Evolutionary conservation across 2,329 filamentous ascomycete species (phyloP).

Genomic region (Arthrobotrys iridis): DNA sequence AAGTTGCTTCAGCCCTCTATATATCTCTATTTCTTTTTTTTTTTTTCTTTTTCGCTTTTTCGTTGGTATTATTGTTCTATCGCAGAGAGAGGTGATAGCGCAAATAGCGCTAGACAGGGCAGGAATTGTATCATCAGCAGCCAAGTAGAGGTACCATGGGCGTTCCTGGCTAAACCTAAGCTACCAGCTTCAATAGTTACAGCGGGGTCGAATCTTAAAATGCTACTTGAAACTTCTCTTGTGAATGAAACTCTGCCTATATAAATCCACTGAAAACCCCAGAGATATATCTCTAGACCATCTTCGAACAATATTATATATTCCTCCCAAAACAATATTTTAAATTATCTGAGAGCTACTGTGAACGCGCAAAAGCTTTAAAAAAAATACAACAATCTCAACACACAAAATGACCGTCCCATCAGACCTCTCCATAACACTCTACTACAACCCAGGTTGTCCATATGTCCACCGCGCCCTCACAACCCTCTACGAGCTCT

Average conservation of each 20-base stretch:
- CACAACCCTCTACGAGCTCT: conserved; percentile 74
- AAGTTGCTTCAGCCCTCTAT: too few species aligned
- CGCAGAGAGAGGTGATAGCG: background rate
- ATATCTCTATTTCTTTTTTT: background rate
- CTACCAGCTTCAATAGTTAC: background rate
- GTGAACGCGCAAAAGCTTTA: background rate
- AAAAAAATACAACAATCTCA: conserved; percentile 20
- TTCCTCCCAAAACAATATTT: background rate
- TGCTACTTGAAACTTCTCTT: too few species aligned
- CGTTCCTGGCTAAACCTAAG: too few species aligned
- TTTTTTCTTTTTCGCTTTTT: background rate
- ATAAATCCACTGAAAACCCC: too few species aligned
- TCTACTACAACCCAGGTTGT: conserved; percentile 75
- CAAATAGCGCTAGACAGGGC: conserved; percentile 11
- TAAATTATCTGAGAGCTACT: too few species aligned
- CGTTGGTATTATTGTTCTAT: background rate
- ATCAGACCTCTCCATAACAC: conserved; percentile 35
- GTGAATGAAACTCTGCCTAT: too few species aligned
- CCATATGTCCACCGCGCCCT: conserved; percentile 81
- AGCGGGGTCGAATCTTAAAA: background rate
- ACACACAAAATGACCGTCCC: conserved; percentile 9
- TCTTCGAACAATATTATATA: background rate
- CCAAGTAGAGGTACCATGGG: background rate
- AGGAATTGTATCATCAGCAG: conserved; percentile 26
- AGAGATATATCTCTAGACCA: background rate